Evolutionary conservation across 805 yeast species (phyloP).

Genomic region (Saccharomycopsis sp.): DNA sequence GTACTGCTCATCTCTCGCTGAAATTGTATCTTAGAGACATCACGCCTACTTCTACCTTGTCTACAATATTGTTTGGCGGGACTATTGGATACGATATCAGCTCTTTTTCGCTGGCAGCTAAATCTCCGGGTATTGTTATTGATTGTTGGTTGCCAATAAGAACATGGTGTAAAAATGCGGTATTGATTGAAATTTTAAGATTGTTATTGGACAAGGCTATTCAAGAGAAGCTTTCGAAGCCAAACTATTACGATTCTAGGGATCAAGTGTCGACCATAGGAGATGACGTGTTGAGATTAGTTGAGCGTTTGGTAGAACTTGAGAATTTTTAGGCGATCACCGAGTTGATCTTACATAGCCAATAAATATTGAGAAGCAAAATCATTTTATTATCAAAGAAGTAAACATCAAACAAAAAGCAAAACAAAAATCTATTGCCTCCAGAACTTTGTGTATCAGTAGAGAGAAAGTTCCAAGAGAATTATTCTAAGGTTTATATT

Average conservation of each 20-base stretch:
- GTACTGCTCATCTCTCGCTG: slow-evolving; percentile 52
- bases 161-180: slow-evolving; percentile 94
- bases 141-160: slow-evolving; percentile 87
- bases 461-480: background rate
- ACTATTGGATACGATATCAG: slow-evolving; percentile 52
- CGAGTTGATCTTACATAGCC: too few species aligned
- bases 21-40: slow-evolving; percentile 67
- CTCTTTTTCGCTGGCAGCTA: slow-evolving; percentile 22
- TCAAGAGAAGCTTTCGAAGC: slow-evolving; percentile 50
- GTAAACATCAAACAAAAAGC: background rate
- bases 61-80: slow-evolving; percentile 80
- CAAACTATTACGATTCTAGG: slow-evolving; percentile 28
- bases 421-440: background rate
- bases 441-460: background rate
- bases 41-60: slow-evolving; percentile 71
- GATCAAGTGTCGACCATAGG: slow-evolving; percentile 22
- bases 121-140: slow-evolving; percentile 72
- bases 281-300: slow-evolving; percentile 34
- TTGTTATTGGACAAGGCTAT: slow-evolving; percentile 60
- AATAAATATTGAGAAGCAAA: too few species aligned
- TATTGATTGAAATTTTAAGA: slow-evolving; percentile 66
- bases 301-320: slow-evolving; percentile 32
- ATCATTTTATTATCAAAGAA: too few species aligned
- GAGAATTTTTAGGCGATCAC: background rate
- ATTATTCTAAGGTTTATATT: background rate